Evolutionary conservation across 2,329 filamentous ascomycete species (phyloP), one percentile per base, ranked within the genome.

Genomic region (Diatrype stigma): DNA sequence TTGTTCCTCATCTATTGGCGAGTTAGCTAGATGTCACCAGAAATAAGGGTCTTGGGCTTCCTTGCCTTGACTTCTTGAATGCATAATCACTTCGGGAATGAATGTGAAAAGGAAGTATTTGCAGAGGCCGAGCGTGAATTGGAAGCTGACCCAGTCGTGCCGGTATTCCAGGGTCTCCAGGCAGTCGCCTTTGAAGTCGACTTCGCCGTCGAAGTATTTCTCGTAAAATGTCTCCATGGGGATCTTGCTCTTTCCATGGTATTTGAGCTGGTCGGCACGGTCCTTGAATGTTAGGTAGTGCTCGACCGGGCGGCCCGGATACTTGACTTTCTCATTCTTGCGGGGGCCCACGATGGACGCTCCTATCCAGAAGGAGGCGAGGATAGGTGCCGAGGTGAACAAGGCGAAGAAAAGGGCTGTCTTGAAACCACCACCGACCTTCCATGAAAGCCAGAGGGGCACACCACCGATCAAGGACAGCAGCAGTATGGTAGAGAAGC

Each of bases 81-180:
- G 93, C 80, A 96, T 86, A 63, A 96, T 86, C 56, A 96, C 82
- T 71, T 96, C 93, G 45, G 90, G 90, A 57, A 95, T 84, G 77
- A 96, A 90, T 69, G 85, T 86, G 55, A 89, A 85, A 62, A 97
- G 76, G 74, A 97, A 92, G 76, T 86, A 92, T 76, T 88, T 89
- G 80, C 92, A 91, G 60, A 96, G 78, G 64, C 85, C 80, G 64
- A 87, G 73, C 56, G 93, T 96, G 74, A 97, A 96, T 66, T 85
- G 82, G 79, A 96, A 96, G 78, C 82, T 94, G 61, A 90, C 90
- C 94, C 94, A 97, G 72, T 99, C 94, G 69, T 97, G 93, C 66
- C 94, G 82, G 77, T 94, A 94, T 74, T 97, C 94, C 72, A 97
- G 75, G 45, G 89, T 78, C 67, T 97, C 93, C 56, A 97, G 80